Evolutionary conservation across 1,284 basidiomycete genomes (phyloP).

Genomic region (Cryptococcus sp.): DNA sequence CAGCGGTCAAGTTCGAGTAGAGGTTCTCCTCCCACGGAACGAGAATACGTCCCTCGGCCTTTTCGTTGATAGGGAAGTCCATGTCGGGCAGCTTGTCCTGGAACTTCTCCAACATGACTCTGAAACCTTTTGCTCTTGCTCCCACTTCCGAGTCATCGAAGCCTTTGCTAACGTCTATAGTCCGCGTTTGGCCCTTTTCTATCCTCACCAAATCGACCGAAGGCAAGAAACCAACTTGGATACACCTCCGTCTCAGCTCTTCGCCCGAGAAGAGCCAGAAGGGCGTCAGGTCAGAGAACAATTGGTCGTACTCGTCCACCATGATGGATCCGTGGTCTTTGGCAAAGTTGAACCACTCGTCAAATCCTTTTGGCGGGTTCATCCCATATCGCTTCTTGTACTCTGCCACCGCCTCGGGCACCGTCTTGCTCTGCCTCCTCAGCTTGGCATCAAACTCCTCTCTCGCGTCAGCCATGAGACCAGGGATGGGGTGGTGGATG

Average conservation of each 20-base stretch:
- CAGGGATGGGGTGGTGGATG: slow-evolving; percentile 73
- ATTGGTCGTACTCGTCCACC: slow-evolving; percentile 86
- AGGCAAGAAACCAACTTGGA: slow-evolving; percentile 74
- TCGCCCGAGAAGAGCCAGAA: slow-evolving; percentile 73
- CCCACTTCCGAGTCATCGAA: slow-evolving; percentile 69
- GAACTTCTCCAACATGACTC: slow-evolving; percentile 72
- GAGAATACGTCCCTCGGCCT: slow-evolving; percentile 85
- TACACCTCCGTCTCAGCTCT: slow-evolving; percentile 69
- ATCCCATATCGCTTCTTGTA: slow-evolving; percentile 75
- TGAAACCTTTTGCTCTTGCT: slow-evolving; percentile 74
- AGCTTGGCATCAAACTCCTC: slow-evolving; percentile 67
- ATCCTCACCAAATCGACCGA: slow-evolving; percentile 84
- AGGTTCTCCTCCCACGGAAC: slow-evolving; percentile 79
- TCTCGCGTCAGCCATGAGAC: slow-evolving; percentile 78
- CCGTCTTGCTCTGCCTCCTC: slow-evolving; percentile 70
- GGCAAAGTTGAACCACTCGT: slow-evolving; percentile 84
- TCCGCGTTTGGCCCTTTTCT: slow-evolving; percentile 63
- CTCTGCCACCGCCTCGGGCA: slow-evolving; percentile 71
- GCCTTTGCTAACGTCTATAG: slow-evolving; percentile 64
- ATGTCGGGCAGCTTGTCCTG: slow-evolving; percentile 77
- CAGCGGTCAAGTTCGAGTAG: slow-evolving; percentile 67
- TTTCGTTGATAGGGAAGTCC: slow-evolving; percentile 87
- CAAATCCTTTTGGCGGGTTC: slow-evolving; percentile 83
- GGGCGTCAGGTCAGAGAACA: slow-evolving; percentile 75
- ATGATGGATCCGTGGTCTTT: slow-evolving; percentile 71